A percentile compares a stretch with the other conserved stretches of the same genome.
phyloP scores from a whole-genome alignment of 495 filamentous ascomycete species.

The Podospora sp. region DNA sequence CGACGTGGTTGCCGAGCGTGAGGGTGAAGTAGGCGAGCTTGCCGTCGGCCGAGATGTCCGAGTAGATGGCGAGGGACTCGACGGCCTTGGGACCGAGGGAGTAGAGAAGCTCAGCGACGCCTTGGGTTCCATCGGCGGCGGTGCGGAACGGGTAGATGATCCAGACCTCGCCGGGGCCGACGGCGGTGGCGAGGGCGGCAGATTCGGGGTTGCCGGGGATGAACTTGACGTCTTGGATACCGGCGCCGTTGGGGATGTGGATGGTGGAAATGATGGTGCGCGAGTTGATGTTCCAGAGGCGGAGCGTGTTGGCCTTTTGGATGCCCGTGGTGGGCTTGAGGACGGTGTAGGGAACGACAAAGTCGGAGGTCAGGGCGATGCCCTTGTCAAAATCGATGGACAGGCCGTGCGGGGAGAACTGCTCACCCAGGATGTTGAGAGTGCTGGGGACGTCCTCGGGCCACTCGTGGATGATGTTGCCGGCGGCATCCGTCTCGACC shows the following conservation, averaged over 20 bases:
- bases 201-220: constrained; percentile 62
- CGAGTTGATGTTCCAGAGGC: constrained; percentile 58
- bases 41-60: constrained; percentile 62
- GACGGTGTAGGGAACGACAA: constrained; percentile 61
- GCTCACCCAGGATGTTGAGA: constrained; percentile 59
- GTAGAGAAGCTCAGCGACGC: constrained; percentile 59
- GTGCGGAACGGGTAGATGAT: constrained; percentile 65
- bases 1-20: constrained; percentile 65
- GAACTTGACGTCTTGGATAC: constrained; percentile 68
- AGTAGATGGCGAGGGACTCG: constrained; percentile 62
- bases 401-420: constrained; percentile 64
- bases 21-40: constrained; percentile 62
- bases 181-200: constrained; percentile 63
- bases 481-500: constrained; percentile 58
- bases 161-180: constrained; percentile 64
- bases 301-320: constrained; percentile 56
- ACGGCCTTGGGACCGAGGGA: constrained; percentile 60
- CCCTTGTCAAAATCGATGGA: constrained; percentile 60
- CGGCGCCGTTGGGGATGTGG: constrained; percentile 61
- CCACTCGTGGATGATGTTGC: constrained; percentile 64
- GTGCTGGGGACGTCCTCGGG: constrained; percentile 55
- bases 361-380: constrained; percentile 63
- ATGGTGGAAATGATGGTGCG: constrained; percentile 62
- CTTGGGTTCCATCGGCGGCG: constrained; percentile 55
- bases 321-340: constrained; percentile 61